phyloP scores from a whole-genome alignment of 495 filamentous ascomycete genomes.

The Cairneyella variabilis region DNA sequence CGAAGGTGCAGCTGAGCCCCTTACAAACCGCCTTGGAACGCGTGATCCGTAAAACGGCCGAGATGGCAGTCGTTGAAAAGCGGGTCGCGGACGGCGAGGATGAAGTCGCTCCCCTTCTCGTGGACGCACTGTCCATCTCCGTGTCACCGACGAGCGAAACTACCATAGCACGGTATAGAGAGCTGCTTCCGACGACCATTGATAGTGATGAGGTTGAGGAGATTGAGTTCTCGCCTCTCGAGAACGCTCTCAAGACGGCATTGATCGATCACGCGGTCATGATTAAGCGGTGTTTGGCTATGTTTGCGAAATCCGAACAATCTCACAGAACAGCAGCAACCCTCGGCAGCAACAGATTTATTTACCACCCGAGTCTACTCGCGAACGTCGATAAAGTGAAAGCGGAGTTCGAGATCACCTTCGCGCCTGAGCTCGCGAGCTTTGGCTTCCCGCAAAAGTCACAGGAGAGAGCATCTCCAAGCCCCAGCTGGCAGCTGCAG shows the following conservation, averaged over 20 bases:
- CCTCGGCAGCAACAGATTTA: constrained; percentile 22
- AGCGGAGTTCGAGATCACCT: constrained; percentile 57
- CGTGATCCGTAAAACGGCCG: constrained; percentile 85
- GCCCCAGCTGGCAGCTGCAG: constrained; percentile 6
- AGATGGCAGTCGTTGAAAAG: constrained; percentile 71
- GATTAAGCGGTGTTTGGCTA: constrained; percentile 75
- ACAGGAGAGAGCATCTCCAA: background rate
- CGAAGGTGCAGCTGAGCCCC: constrained; percentile 11
- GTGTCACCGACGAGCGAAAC: constrained; percentile 63
- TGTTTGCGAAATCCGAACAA: constrained; percentile 53
- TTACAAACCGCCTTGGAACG: constrained; percentile 82
- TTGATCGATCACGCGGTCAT: constrained; percentile 85
- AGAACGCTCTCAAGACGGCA: constrained; percentile 80
- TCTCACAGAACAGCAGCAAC: background rate
- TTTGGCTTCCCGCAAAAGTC: constrained; percentile 36
- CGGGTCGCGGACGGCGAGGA: constrained; percentile 72
- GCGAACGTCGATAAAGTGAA: constrained; percentile 3
- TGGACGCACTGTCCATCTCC: constrained; percentile 69
- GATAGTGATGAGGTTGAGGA: constrained; percentile 43
- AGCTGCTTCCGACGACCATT: constrained; percentile 51
- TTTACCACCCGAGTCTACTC: constrained; percentile 3
- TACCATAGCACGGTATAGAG: constrained; percentile 71
- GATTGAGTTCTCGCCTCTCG: constrained; percentile 57
- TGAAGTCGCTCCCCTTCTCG: constrained; percentile 53
- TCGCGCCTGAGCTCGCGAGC: constrained; percentile 55